A percentile compares a stretch with the other conserved stretches of the same genome.
phyloP scores from a whole-genome alignment of 768 basidiomycete genomes.

The Tylopilus subfusipes region DNA sequence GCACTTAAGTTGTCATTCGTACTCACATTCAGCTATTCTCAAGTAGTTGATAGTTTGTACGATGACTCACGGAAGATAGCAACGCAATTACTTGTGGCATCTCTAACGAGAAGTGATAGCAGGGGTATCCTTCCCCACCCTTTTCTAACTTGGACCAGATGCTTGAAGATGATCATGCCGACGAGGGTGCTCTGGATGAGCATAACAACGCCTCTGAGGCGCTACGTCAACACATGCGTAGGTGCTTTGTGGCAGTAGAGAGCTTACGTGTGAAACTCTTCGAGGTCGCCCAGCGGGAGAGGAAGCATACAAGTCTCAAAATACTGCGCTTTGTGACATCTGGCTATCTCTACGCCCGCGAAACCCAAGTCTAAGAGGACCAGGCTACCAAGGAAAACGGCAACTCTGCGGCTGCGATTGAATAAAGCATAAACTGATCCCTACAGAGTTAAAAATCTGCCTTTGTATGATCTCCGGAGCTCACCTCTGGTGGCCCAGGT shows the following conservation, averaged over 20 bases:
- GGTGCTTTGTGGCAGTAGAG: neutral
- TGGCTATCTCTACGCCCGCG: constrained; percentile 20
- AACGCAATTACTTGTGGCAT: constrained; percentile 44
- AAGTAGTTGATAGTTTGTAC: neutral
- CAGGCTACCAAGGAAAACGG: constrained; percentile 10
- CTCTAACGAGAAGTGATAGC: constrained; percentile 39
- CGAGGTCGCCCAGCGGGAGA: neutral
- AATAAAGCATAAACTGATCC: constrained; percentile 28
- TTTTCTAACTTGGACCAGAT: constrained; percentile 33
- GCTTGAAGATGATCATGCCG: constrained; percentile 37
- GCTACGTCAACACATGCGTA: neutral
- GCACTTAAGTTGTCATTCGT: neutral
- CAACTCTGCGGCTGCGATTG: constrained; percentile 33
- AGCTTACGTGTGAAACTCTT: constrained; percentile 16
- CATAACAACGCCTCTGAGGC: constrained; percentile 15
- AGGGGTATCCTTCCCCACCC: constrained; percentile 44
- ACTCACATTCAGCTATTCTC: neutral
- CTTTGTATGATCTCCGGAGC: neutral
- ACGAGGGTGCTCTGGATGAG: constrained; percentile 39
- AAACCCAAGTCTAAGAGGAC: constrained; percentile 20
- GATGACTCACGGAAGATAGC: constrained; percentile 36
- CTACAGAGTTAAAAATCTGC: neutral
- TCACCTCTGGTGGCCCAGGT: constrained; percentile 26
- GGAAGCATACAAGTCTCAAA: constrained; percentile 27
- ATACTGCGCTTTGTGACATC: neutral